Evolutionary conservation across 441 rosid species (phyloP), one percentile per base, ranked within the genome.

Genomic region (Lepidium campestre): DNA sequence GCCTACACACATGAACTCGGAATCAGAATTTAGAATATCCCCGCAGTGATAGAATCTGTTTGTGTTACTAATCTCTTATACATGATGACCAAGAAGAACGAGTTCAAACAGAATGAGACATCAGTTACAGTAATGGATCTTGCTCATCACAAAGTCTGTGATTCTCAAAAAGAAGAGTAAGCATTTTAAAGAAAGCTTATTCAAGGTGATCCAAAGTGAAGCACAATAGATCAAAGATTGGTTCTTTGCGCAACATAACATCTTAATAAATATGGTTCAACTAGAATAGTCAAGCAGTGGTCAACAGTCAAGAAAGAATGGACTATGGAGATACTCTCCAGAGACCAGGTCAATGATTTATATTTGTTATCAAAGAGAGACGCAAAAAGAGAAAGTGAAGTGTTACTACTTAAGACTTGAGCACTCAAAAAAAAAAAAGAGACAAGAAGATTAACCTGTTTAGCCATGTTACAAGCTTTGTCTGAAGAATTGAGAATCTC

Each of bases 401-500:
- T 20, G 27, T 6, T 55, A 11, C 56, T 17, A 35, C 8, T 48
- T 29, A 13, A 45, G 12, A 55, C 22, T 20, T n/a, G 25, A 39
- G 12, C 7, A 57, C 37, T 5, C 23, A 31, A 50, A 5, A 25
- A 50, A 5, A 25, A 23, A 34, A 55, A 15, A 11, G 18, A 64
- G 31, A 47, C 29, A 20, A 49, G 61, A 22, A 18, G 11, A 18
- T 48, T 42, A 78, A 20, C 82, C 82, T 76, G 85, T 59, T 77
- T 81, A 7, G 83, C 83, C 79, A 81, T 69, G 73, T 62, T 72
- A 59, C 85, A 81, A 49, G 85, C 85, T 50, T 72, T 77, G 57
- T 81, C 85, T 1, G 85, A 72, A 25, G 79, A 79, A 14, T 81
- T 81, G 27, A 81, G 81, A 58, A 81, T 81, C 78, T 81, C 83